Percentiles rank a stretch among this genome's conserved stretches.
Evolutionary conservation across 1,139 yeast genomes (phyloP).

Genomic region (Suhomyces bolitotheri): DNA sequence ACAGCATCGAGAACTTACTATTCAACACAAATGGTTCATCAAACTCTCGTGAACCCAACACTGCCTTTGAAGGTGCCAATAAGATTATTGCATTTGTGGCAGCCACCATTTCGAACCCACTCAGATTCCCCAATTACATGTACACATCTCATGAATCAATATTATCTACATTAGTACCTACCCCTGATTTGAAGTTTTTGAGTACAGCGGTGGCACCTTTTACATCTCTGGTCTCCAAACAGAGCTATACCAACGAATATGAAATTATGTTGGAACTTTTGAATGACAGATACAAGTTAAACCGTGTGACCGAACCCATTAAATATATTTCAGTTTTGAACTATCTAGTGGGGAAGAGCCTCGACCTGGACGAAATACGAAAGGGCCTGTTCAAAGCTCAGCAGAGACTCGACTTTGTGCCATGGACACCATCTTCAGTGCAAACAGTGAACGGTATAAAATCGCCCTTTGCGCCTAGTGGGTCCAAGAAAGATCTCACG

Average conservation of each 20-base stretch:
- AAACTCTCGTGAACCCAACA: conserved; percentile 25
- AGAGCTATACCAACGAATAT: conserved; percentile 69
- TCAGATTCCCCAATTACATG: conserved; percentile 90
- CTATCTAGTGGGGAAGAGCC: conserved; percentile 64
- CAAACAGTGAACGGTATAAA: conserved; percentile 77
- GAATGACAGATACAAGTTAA: conserved; percentile 79
- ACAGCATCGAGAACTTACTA: conserved; percentile 60
- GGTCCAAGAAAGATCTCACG: conserved; percentile 39
- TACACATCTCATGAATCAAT: conserved; percentile 85
- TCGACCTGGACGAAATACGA: conserved; percentile 74
- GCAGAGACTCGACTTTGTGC: conserved; percentile 76
- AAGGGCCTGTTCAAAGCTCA: conserved; percentile 79
- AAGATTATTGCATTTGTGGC: conserved; percentile 83
- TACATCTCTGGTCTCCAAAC: conserved; percentile 48
- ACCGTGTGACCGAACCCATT: conserved; percentile 45
- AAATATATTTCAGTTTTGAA: conserved; percentile 72
- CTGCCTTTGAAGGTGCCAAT: conserved; percentile 74
- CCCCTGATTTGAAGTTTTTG: conserved; percentile 86
- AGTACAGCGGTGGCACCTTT: conserved; percentile 89
- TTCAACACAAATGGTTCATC: conserved; percentile 18
- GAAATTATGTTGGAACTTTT: conserved; percentile 82
- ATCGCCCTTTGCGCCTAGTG: conserved; percentile 52
- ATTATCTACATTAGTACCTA: conserved; percentile 79
- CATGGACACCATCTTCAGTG: conserved; percentile 82
- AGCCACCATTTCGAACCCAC: conserved; percentile 81